Base-by-base conservation (phyloP, 345 rosid species). In the Orychophragmus violaceus region DNA sequence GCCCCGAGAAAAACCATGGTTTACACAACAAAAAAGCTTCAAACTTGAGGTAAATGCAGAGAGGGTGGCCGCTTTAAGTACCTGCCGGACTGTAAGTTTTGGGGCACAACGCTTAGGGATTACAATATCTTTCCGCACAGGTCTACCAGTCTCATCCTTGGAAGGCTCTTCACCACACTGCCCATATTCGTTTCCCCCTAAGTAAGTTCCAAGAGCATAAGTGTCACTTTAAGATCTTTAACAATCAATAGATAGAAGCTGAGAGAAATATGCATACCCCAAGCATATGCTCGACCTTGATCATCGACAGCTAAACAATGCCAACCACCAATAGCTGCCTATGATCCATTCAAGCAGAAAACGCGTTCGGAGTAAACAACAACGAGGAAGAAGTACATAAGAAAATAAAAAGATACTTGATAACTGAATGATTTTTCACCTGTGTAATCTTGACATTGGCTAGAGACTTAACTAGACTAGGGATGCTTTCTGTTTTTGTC, bases 281-380 rank as follows among this genome's bases (percentile, higher is more conserved):
- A 94, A 42, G 99, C 96, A 57, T 91, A 95, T 45, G 97, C 87
- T 51, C 85, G 83, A 49, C 97, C 99, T 82, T 95, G 90, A 82
- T 95, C 95, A 80, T 95, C 99, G 24, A 95, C 99, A 74, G 99
- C 97, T 83, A 95, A 83, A 78, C 96, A 95, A 80, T 95, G 99
- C 99, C 99, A 95, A 27, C 99, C 99, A 73, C 96, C 97, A 76
- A 91, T 88, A 60, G 98, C 99, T 0, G 99, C 99, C 98, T 95
- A 62, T 46, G 58, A 75, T 65, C 51, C 49, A 33, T 67, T 22
- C 6, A n/a, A n/a, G 66, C 49, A 28, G 54, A 74, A 39, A 75
- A 50, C 28, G 1, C 27, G 45, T 19, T 59, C 27, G 42, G 45
- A 21, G 14, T 55, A 42, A 24, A 62, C 28, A 41, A 36, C 53